phyloP scores from a whole-genome alignment of 441 rosid species.

The Breynia disticha region DNA sequence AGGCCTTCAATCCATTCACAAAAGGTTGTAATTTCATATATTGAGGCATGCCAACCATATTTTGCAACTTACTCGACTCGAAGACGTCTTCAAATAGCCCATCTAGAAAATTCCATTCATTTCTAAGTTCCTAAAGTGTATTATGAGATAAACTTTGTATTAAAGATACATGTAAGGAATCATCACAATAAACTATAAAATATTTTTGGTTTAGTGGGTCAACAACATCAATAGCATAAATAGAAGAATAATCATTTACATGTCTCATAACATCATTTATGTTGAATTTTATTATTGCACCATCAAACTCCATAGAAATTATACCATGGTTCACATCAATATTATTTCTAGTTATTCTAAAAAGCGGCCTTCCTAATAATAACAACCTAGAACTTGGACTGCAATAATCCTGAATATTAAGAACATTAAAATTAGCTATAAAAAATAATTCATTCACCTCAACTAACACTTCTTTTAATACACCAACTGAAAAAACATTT shows the following conservation, averaged over 20 bases:
- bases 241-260: neutral
- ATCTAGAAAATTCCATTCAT: no score
- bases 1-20: neutral
- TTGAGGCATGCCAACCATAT: neutral
- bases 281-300: neutral
- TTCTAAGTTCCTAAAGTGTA: no score
- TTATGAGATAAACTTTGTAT: neutral
- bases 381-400: neutral
- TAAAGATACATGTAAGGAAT: no score
- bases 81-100: no score
- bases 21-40: neutral
- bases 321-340: neutral
- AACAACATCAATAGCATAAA: neutral
- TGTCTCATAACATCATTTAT: neutral
- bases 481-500: neutral
- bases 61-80: neutral
- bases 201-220: neutral
- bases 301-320: conserved; percentile 1
- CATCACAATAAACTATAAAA: neutral
- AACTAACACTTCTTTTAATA: neutral
- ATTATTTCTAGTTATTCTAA: neutral
- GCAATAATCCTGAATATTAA: neutral
- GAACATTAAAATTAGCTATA: neutral
- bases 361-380: neutral
- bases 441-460: neutral